Base-by-base conservation (phyloP, 164 flowering plant species). In the Magnolia changhungtana region DNA sequence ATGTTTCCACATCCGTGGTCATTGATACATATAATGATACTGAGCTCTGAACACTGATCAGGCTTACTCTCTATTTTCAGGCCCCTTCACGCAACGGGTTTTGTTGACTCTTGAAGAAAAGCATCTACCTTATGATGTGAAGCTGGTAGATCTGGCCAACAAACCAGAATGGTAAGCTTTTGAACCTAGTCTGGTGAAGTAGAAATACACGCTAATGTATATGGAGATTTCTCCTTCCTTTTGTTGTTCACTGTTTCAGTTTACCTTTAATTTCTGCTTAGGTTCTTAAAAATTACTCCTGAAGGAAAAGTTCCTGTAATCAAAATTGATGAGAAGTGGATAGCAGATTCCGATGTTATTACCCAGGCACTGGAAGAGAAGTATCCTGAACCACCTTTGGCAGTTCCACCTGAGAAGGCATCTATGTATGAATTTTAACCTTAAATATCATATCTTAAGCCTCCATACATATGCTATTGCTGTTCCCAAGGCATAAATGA, bases 261-360 rank as follows among this genome's bases (percentile, higher is more conserved):
- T 58, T 72, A 52, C 6, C 50, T 61, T 75, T 75, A 24, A 51
- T 75, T 77, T 55, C 63, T 29, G 24, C 68, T 1, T 69, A 96
- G 99, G 99, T 91, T 96, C 79, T 81, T 92, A 55, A 86, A 90
- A 74, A 71, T 90, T 70, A 91, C 81, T 78, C 90, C 96, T 19
- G 92, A 90, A 72, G 98, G 99, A 58, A 94, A 91, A 87, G 99
- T 96, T 76, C 99, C 99, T 9, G 85, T 91, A 1, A 27, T 89
- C 51, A 94, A 90, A 81, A 81, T 94, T 75, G 99, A 92, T 70
- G 98, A 92, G 75, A 87, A 90, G 80, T 96, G 99, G 99, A 67
- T 91, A 74, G 78, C 93, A 4, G 99, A 96, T 85, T 96, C 99
- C 75, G 99, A 94, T 86, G 97, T 92, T 75, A 96, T 96, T 70